phyloP scores from a whole-genome alignment of 192 early-diverging fungal species.

The Mortierella alpina region DNA sequence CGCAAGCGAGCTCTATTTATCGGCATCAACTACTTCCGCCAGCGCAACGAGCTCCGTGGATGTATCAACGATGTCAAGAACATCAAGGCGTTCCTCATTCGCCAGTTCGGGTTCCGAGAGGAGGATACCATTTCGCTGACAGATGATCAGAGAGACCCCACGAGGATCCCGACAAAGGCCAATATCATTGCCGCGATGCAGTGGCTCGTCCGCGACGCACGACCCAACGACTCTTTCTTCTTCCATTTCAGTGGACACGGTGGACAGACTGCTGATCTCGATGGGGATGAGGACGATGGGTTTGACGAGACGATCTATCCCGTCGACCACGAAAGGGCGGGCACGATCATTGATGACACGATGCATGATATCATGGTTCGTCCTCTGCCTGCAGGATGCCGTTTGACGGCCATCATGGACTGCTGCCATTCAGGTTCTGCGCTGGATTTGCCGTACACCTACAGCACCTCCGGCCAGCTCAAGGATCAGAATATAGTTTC shows the following conservation, averaged over 20 bases:
- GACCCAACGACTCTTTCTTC: slow-evolving; percentile 84
- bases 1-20: slow-evolving; percentile 88
- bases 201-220: slow-evolving; percentile 82
- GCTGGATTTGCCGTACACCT: slow-evolving; percentile 83
- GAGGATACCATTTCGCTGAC: slow-evolving; percentile 81
- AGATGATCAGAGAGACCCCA: slow-evolving; percentile 75
- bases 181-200: slow-evolving; percentile 82
- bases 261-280: slow-evolving; percentile 62
- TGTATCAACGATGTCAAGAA: slow-evolving; percentile 90
- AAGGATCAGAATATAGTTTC: slow-evolving; percentile 61
- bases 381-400: slow-evolving; percentile 70
- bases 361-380: slow-evolving; percentile 82
- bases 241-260: slow-evolving; percentile 89
- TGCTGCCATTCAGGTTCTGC: slow-evolving; percentile 89
- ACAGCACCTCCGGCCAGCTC: slow-evolving; percentile 73
- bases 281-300: slow-evolving; percentile 84
- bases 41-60: slow-evolving; percentile 71
- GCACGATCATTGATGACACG: slow-evolving; percentile 78
- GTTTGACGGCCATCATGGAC: slow-evolving; percentile 86
- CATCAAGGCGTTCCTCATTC: slow-evolving; percentile 76
- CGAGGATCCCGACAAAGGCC: slow-evolving; percentile 73
- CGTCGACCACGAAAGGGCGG: slow-evolving; percentile 60
- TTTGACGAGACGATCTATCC: slow-evolving; percentile 86
- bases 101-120: slow-evolving; percentile 73
- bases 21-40: slow-evolving; percentile 90